These are phyloP conservation scores for Rhexocercosporidium sp. DNA, from an alignment of 2,329 filamentous ascomycete species.

Conservation along the genomic window DNA sequence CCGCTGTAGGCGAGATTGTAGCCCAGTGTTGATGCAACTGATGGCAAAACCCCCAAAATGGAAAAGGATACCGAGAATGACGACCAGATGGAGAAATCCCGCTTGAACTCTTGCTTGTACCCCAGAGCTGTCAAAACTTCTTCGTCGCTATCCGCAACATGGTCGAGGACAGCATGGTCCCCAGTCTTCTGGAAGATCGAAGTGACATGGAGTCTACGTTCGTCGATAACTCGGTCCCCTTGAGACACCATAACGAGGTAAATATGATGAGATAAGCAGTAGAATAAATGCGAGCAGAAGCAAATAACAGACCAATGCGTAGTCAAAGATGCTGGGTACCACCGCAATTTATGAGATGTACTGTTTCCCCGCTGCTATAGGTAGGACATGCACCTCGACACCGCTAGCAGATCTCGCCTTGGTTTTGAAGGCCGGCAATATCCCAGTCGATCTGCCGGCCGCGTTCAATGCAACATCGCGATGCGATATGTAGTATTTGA, in stretches of 20 bases:
- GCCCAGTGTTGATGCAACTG: slow-evolving; percentile 18
- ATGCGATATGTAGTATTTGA: background rate
- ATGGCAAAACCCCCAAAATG: slow-evolving; percentile 19
- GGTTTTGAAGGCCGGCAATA: background rate
- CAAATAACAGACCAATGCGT: background rate
- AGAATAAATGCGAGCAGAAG: background rate
- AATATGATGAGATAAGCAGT: background rate
- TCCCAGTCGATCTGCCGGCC: background rate
- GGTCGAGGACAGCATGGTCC: slow-evolving; percentile 15
- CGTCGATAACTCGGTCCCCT: background rate
- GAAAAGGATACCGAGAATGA: slow-evolving; percentile 24
- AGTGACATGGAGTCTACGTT: background rate
- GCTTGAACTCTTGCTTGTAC: slow-evolving; percentile 26
- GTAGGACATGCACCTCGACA: background rate
- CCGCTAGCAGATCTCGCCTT: background rate
- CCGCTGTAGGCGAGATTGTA: slow-evolving; percentile 22
- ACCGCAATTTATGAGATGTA: background rate
- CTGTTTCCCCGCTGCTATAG: slow-evolving; percentile 3
- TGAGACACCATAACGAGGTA: background rate
- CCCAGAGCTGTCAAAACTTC: slow-evolving; percentile 21
- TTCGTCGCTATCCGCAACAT: slow-evolving; percentile 20
- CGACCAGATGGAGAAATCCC: slow-evolving; percentile 18
- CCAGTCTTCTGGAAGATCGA: slow-evolving; percentile 14
- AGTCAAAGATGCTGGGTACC: background rate
- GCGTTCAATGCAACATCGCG: background rate